Evolutionary conservation across 345 rosid genomes (phyloP), one percentile per base, ranked within the genome.

Genomic region (Geranium brycei): DNA sequence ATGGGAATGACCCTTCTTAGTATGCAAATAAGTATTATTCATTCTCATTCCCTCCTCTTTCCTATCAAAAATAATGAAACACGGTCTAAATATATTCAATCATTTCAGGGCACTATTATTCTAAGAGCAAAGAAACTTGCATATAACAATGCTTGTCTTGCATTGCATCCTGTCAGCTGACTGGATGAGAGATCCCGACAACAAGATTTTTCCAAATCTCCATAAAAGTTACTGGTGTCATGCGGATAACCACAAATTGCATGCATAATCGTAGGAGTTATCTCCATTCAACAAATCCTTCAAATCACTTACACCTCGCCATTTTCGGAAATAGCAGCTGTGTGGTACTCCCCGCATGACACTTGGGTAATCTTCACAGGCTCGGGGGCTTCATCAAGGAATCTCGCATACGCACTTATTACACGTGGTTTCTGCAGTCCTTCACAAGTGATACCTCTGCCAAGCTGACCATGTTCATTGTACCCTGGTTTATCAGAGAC

Each of bases 251-350:
- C 79, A 77, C 68, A 78, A 60, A 73, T 73, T 62, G 75, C 80
- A 82, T 79, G 68, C 73, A 74, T 68, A 79, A 74, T 68, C 38
- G 69, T 41, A 81, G 75, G 73, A 78, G 65, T 71, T 73, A 76
- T 82, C 76, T 76, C 78, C 80, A 72, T 66, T 47, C 64, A 75
- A 74, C 60, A 71, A 74, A 75, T 79, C 69, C 65, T 72, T 73
- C 30, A 74, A 76, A 76, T 71, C 83, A 88, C 99, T 93, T 91
- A 90, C 97, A 93, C 96, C 91, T 93, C 97, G 74, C 96, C 89
- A 47, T 64, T 79, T 63, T 88, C 95, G 65, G 96, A 88, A 70
- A 93, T 75, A 69, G 91, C 97, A 17, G 97, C 97, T 38, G 95
- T 74, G 78, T 93, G 97, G 82, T 91, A 84, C 85, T 93, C 96